Evolutionary conservation across 441 rosid species (phyloP).

Genomic region (Populus hybrid): DNA sequence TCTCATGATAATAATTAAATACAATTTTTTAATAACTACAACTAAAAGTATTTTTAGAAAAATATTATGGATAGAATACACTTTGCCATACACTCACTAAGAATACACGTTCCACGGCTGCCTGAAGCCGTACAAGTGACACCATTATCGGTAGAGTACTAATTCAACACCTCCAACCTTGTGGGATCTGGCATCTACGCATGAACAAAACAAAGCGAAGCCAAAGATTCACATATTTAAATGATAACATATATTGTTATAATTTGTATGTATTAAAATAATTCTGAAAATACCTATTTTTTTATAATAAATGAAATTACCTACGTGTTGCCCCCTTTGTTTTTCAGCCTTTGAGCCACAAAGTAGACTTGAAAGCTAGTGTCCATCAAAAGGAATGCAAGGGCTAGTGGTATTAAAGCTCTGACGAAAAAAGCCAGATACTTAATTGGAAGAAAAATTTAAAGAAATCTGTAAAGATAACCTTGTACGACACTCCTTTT

Average conservation of each 20-base stretch:
- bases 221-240: background rate
- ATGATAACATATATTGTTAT: no score
- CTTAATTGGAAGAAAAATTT: background rate
- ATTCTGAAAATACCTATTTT: no score
- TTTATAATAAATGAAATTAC: background rate
- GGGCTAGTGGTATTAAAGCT: background rate
- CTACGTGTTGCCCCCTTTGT: background rate
- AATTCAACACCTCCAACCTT: no score
- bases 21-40: no score
- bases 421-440: background rate
- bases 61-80: no score
- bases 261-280: background rate
- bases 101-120: no score
- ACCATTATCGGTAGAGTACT: background rate
- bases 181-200: background rate
- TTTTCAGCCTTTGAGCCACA: background rate
- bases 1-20: no score
- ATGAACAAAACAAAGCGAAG: background rate
- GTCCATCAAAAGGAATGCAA: background rate
- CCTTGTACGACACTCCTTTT: background rate
- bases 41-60: no score
- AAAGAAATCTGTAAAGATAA: background rate
- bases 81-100: no score
- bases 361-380: background rate
- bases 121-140: background rate